Conservation (phyloP, 73 alveolate genomes). For the Urostyla sp. region DNA sequence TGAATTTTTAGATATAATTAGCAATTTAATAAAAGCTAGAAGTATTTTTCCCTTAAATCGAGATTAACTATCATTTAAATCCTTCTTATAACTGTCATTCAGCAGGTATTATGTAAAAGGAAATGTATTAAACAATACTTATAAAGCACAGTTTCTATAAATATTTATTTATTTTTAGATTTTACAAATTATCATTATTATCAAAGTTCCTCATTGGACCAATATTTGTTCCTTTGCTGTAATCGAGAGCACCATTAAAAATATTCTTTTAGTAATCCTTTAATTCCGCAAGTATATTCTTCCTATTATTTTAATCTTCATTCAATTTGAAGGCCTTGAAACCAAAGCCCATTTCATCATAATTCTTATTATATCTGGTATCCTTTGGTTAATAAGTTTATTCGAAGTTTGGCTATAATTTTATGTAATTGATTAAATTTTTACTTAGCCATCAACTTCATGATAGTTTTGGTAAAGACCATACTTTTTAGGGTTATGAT, state of each 20-base stretch:
- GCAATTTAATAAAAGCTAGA: constrained; percentile 4
- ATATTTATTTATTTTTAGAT: too few relatives aligned
- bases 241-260: constrained; percentile 20
- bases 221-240: constrained; percentile 19
- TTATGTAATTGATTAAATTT: too few relatives aligned
- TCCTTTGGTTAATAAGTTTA: constrained; percentile 15
- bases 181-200: constrained; percentile 42
- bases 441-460: neutral
- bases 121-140: neutral
- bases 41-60: constrained; percentile 41
- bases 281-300: neutral
- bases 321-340: constrained; percentile 9
- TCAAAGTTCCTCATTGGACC: constrained; percentile 27
- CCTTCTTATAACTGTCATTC: constrained; percentile 34
- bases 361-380: constrained; percentile 24
- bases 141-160: constrained; percentile 8
- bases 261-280: neutral
- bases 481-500: neutral
- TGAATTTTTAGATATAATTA: constrained; percentile 7
- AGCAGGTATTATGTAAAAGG: constrained; percentile 20
- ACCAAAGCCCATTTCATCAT: constrained; percentile 44
- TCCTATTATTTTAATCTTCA: constrained; percentile 18
- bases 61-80: constrained; percentile 11
- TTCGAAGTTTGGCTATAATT: too few relatives aligned
- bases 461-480: constrained; percentile 15